phyloP scores from a whole-genome alignment of 106 monocot genomes.

The Phalaenopsis equestris region DNA sequence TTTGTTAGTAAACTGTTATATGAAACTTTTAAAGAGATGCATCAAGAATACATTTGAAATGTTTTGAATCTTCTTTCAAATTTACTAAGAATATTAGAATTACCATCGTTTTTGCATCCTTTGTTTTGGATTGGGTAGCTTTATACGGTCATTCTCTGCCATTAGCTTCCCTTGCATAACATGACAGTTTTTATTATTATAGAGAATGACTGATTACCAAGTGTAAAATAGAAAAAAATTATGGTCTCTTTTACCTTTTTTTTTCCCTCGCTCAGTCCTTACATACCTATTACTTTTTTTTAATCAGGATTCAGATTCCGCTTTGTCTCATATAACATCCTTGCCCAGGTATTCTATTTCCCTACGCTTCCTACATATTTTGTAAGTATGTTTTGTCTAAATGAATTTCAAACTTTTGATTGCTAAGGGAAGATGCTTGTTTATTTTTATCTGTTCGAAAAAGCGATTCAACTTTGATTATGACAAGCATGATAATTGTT shows the following conservation, averaged over 20 bases:
- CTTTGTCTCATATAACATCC: slow-evolving; percentile 74
- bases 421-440: not conserved
- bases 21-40: not conserved
- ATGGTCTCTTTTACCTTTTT: not conserved
- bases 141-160: not conserved
- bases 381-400: not conserved
- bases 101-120: not conserved
- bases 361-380: not conserved
- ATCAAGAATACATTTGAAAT: not conserved
- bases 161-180: not conserved
- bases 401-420: not conserved
- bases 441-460: not conserved
- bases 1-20: not conserved
- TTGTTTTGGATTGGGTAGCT: not conserved
- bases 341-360: slow-evolving; percentile 61
- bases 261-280: not conserved
- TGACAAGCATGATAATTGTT: too few species aligned
- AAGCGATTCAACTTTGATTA: not conserved
- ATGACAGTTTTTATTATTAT: not conserved
- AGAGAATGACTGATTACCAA: not conserved
- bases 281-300: not conserved
- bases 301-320: slow-evolving; percentile 51
- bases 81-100: not conserved
- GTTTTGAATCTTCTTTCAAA: not conserved
- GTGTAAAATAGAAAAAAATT: not conserved